Evolutionary conservation across 1,284 basidiomycete species (phyloP).

Genomic region (Ustilago cynodontis): DNA sequence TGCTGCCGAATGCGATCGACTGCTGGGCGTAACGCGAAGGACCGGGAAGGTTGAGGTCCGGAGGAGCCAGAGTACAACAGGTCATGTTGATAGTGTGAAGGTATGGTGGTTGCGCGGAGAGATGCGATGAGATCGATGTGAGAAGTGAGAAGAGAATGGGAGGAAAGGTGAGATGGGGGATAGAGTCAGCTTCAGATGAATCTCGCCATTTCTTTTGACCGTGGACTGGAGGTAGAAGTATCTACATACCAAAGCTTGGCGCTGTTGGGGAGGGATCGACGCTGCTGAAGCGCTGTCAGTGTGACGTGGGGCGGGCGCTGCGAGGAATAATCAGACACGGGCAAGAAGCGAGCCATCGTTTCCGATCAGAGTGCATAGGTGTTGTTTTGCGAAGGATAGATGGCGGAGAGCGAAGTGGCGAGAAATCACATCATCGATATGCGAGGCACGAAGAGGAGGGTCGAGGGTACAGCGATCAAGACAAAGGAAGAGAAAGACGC

Average conservation of each 20-base stretch:
- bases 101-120: neutral
- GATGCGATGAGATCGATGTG: neutral
- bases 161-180: neutral
- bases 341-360: constrained; percentile 5
- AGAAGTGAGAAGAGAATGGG: neutral
- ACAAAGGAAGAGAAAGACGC: neutral
- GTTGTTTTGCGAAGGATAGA: neutral
- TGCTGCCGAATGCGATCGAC: constrained; percentile 36
- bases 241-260: constrained; percentile 22
- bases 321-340: neutral
- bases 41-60: constrained; percentile 23
- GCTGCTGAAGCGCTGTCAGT: constrained; percentile 8
- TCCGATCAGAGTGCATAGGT: neutral
- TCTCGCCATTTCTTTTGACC: constrained; percentile 24
- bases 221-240: neutral
- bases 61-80: constrained; percentile 26
- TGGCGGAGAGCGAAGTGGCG: neutral
- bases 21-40: constrained; percentile 35
- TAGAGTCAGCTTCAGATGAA: constrained; percentile 11
- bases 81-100: constrained; percentile 20
- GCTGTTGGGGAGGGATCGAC: constrained; percentile 18
- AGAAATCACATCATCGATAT: constrained; percentile 24
- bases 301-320: constrained; percentile 10
- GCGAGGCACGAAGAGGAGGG: constrained; percentile 15
- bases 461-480: constrained; percentile 24